Conservation (phyloP, 2,329 filamentous ascomycete species). For the Phaeosphaeria sp. region DNA sequence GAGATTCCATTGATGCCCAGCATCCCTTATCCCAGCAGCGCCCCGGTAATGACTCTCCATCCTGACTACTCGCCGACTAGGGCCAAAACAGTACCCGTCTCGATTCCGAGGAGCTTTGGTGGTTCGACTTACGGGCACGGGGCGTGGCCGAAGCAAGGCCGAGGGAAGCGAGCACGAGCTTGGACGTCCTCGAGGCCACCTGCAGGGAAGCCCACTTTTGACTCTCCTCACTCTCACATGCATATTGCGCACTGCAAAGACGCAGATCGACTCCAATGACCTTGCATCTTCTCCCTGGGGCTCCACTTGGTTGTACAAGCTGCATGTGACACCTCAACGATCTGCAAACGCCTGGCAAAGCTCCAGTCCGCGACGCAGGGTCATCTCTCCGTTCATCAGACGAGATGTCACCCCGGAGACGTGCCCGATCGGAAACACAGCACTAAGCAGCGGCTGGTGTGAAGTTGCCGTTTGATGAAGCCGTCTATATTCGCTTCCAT, state of each 20-base stretch:
- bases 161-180: background rate
- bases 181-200: background rate
- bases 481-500: background rate
- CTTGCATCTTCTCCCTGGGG: background rate
- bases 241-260: background rate
- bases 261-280: slow-evolving; percentile 2
- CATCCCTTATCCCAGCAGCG: slow-evolving; percentile 6
- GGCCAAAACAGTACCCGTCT: slow-evolving; percentile 9
- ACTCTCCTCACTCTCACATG: background rate
- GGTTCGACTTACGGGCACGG: background rate
- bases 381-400: background rate
- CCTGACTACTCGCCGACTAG: slow-evolving; percentile 6
- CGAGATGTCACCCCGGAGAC: background rate
- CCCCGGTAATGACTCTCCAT: slow-evolving; percentile 8
- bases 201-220: background rate
- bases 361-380: background rate
- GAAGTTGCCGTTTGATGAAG: background rate
- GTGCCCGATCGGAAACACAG: background rate
- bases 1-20: slow-evolving; percentile 7
- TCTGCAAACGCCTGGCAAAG: background rate
- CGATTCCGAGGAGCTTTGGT: slow-evolving; percentile 1
- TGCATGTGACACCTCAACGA: background rate
- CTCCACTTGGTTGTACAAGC: background rate
- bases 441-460: background rate
- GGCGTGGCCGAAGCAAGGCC: background rate